Conservation (phyloP, 2,329 filamentous ascomycete genomes). For the Stylonectria norvegica region DNA sequence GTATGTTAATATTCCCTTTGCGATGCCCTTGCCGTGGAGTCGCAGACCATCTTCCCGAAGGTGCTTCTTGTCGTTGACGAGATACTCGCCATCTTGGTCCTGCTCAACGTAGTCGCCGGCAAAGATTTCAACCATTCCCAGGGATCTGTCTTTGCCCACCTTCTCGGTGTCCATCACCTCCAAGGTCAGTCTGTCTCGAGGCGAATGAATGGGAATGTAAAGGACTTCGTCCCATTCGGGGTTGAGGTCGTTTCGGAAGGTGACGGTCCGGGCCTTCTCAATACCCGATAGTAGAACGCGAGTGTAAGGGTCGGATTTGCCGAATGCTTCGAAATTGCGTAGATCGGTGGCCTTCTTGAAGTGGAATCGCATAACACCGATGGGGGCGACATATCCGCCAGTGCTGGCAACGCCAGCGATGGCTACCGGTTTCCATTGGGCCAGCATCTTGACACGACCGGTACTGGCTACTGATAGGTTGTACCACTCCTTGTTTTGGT, state of each 20-base stretch:
- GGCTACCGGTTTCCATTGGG: constrained; percentile 94
- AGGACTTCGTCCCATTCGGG: constrained; percentile 95
- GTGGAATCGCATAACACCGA: constrained; percentile 93
- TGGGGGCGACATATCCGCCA: constrained; percentile 86
- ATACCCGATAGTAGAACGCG: constrained; percentile 86
- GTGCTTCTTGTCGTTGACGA: constrained; percentile 73
- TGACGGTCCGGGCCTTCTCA: constrained; percentile 88
- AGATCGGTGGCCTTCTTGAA: constrained; percentile 80
- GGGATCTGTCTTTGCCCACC: constrained; percentile 82
- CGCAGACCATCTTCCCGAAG: constrained; percentile 65
- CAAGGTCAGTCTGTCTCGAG: constrained; percentile 77
- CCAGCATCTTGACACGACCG: constrained; percentile 83
- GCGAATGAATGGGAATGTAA: constrained; percentile 85
- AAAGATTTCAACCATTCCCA: constrained; percentile 76
- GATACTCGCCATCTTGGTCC: constrained; percentile 75
- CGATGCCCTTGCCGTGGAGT: constrained; percentile 66
- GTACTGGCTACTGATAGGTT: constrained; percentile 76
- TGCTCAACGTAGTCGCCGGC: constrained; percentile 77
- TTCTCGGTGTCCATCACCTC: constrained; percentile 98
- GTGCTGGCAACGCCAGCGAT: constrained; percentile 76
- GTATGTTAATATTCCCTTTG: constrained; percentile 79
- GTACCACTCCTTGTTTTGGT: constrained; percentile 95
- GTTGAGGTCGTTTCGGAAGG: constrained; percentile 92
- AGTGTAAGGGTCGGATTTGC: constrained; percentile 94
- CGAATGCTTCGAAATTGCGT: constrained; percentile 89